A percentile compares a stretch with the other conserved stretches of the same genome.
phyloP scores from a whole-genome alignment of 2,329 filamentous ascomycete species.

The Cryphonectria japonica region DNA sequence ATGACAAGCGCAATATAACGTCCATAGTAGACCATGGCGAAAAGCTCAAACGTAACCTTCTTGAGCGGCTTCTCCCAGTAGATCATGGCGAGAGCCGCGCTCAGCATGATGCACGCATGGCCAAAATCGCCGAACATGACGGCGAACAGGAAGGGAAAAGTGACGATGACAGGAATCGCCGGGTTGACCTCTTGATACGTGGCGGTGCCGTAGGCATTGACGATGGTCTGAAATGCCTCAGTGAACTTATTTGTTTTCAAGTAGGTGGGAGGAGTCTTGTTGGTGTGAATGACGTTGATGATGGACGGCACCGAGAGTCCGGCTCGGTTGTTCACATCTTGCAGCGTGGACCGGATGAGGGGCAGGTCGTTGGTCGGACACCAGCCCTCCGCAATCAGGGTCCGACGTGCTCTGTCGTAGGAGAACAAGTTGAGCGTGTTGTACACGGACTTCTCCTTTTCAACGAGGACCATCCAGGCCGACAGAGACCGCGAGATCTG shows the following conservation, averaged over 20 bases:
- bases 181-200: conserved; percentile 98
- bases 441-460: conserved; percentile 98
- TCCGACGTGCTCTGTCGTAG: conserved; percentile 93
- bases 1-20: conserved; percentile 99
- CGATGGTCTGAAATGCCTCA: conserved; percentile 97
- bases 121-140: conserved; percentile 99
- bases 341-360: conserved; percentile 88
- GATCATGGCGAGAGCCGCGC: conserved; percentile 87
- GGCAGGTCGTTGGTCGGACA: conserved; percentile 89
- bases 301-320: conserved; percentile 97
- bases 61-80: conserved; percentile 93
- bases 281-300: conserved; percentile 95
- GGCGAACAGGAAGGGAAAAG: conserved; percentile 98
- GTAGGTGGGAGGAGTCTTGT: conserved; percentile 96
- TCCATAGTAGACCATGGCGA: conserved; percentile 98
- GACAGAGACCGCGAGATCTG: conserved; percentile 92
- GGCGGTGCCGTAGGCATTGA: conserved; percentile 96
- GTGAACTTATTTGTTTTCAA: conserved; percentile 99
- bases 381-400: conserved; percentile 97
- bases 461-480: conserved; percentile 96
- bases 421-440: conserved; percentile 95
- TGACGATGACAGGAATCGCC: conserved; percentile 91
- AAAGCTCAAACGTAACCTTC: conserved; percentile 91
- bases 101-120: conserved; percentile 87
- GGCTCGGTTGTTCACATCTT: conserved; percentile 95